Percentiles rank a stretch among this genome's conserved stretches.
Evolutionary conservation across 495 filamentous ascomycete species (phyloP).

Genomic region (Chaetomidium leptoderma): DNA sequence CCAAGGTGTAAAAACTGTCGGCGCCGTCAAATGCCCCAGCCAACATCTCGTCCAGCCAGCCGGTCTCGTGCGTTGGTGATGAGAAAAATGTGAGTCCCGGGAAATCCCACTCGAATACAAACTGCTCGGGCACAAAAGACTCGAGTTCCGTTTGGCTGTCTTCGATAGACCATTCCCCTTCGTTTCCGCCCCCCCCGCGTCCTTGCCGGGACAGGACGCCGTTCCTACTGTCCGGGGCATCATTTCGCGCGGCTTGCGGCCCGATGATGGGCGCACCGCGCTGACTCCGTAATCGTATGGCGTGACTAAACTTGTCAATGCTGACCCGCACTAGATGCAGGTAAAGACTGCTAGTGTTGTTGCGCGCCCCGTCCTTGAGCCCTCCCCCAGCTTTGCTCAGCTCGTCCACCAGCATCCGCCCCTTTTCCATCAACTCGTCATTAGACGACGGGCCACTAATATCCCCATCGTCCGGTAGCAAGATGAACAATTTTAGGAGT

Average conservation of each 20-base stretch:
- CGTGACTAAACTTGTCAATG: neutral
- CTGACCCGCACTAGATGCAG: neutral
- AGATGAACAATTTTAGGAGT: neutral
- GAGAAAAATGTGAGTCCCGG: neutral
- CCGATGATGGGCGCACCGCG: neutral
- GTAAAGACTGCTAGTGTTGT: neutral
- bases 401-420: neutral
- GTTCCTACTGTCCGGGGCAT: neutral
- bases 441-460: neutral
- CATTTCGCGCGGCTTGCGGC: neutral
- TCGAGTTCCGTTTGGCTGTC: neutral
- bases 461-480: neutral
- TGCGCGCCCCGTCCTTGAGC: neutral
- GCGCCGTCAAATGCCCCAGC: neutral
- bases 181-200: neutral
- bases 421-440: neutral
- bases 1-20: neutral
- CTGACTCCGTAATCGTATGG: neutral
- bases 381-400: neutral
- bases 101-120: constrained; percentile 3
- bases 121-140: constrained; percentile 3
- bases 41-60: neutral
- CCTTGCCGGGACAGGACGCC: neutral
- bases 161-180: neutral
- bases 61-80: neutral